Evolutionary conservation across 1,139 yeast species (phyloP).

Genomic region (Lodderomyces margitis): DNA sequence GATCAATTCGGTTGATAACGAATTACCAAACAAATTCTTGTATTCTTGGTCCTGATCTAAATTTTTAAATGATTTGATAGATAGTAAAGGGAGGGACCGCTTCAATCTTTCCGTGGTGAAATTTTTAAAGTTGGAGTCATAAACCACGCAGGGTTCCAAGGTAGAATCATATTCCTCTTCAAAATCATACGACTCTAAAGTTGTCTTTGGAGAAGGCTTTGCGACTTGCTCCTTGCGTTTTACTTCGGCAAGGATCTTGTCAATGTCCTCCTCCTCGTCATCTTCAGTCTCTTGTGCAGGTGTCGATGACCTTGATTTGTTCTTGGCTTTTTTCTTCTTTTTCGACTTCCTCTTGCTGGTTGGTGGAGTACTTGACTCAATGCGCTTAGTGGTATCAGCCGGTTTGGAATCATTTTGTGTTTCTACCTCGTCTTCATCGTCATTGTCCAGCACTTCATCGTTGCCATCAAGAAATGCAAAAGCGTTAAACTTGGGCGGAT

Average conservation of each 20-base stretch:
- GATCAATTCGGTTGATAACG: slow-evolving; percentile 59
- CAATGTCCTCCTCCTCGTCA: slow-evolving; percentile 42
- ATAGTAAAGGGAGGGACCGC: slow-evolving; percentile 38
- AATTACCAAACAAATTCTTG: slow-evolving; percentile 66
- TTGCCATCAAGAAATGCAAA: slow-evolving; percentile 51
- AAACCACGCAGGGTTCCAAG: slow-evolving; percentile 38
- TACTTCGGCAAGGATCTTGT: slow-evolving; percentile 36
- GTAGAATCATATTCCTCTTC: slow-evolving; percentile 32
- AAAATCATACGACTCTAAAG: slow-evolving; percentile 30
- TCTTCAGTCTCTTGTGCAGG: slow-evolving; percentile 16
- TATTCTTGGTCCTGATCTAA: slow-evolving; percentile 83
- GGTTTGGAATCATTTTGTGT: background rate
- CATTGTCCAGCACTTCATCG: slow-evolving; percentile 32
- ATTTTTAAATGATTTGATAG: slow-evolving; percentile 47
- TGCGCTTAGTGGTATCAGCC: slow-evolving; percentile 9
- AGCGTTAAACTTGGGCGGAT: slow-evolving; percentile 40
- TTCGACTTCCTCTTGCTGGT: slow-evolving; percentile 14
- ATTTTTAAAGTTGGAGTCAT: slow-evolving; percentile 43
- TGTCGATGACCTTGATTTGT: background rate
- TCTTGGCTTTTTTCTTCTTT: slow-evolving; percentile 16
- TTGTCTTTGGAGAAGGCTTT: slow-evolving; percentile 13
- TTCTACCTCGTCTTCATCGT: slow-evolving; percentile 15
- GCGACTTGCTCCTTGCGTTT: slow-evolving; percentile 27
- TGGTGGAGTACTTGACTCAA: slow-evolving; percentile 8
- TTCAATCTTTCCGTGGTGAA: slow-evolving; percentile 45